phyloP scores from a whole-genome alignment of 805 yeast genomes.

The Saccharomycopsis olivae region DNA sequence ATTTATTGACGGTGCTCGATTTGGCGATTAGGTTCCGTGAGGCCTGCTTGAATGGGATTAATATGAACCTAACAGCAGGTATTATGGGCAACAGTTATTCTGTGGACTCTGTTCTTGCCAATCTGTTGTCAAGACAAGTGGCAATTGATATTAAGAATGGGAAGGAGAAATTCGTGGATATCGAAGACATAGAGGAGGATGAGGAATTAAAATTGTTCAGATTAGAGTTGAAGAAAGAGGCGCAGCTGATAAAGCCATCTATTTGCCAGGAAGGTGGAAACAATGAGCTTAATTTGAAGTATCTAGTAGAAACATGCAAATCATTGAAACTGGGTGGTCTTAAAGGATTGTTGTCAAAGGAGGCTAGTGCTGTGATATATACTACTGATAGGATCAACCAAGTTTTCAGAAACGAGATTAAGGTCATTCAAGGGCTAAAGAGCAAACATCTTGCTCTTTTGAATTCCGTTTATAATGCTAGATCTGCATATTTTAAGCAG shows the following conservation, averaged over 20 bases:
- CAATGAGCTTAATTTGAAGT: constrained; percentile 5
- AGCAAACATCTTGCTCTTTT: constrained; percentile 30
- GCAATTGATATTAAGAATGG: neutral
- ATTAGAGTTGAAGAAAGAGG: constrained; percentile 1
- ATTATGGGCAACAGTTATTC: neutral
- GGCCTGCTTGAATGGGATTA: constrained; percentile 24
- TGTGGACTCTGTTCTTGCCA: constrained; percentile 3
- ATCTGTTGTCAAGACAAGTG: constrained; percentile 21
- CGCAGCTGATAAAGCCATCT: constrained; percentile 7
- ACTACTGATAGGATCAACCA: too few species aligned
- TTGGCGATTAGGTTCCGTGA: constrained; percentile 36
- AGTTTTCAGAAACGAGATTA: neutral
- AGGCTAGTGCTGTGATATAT: constrained; percentile 4
- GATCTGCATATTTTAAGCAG: constrained; percentile 73
- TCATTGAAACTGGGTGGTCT: neutral
- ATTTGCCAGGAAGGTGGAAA: constrained; percentile 8
- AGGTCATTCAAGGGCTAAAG: neutral
- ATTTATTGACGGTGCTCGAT: constrained; percentile 45
- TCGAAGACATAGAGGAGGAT: constrained; percentile 17
- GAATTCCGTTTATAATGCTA: constrained; percentile 64
- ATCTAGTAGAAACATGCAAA: neutral
- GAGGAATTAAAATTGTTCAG: constrained; percentile 20
- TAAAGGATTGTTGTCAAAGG: neutral
- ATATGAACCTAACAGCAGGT: constrained; percentile 13
- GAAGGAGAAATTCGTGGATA: neutral